Evolutionary conservation across 1,139 yeast genomes (phyloP).

Genomic region (Debaryomyces singareniensis): DNA sequence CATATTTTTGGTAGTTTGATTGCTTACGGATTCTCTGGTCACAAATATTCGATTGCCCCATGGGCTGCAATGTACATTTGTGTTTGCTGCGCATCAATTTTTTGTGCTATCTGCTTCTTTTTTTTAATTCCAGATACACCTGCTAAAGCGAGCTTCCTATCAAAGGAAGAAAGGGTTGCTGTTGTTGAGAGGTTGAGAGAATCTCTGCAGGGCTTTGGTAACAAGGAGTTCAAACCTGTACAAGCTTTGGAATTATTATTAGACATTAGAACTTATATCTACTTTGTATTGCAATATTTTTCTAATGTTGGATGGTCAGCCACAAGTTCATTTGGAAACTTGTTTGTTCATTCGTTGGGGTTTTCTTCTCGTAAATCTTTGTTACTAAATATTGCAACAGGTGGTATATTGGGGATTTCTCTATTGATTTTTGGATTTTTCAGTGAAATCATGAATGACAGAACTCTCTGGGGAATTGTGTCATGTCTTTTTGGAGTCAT

Average conservation of each 20-base stretch:
- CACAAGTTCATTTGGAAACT: conserved; percentile 29
- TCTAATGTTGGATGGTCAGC: conserved; percentile 26
- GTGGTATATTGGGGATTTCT: conserved; percentile 35
- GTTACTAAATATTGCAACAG: conserved; percentile 28
- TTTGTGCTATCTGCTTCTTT: conserved; percentile 13
- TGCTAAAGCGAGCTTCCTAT: conserved; percentile 22
- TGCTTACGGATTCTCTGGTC: conserved; percentile 11
- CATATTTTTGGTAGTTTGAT: conserved; percentile 15
- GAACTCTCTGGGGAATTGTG: conserved; percentile 31
- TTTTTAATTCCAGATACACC: conserved; percentile 21
- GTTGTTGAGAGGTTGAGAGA: conserved; percentile 21
- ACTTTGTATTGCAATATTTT: conserved; percentile 18
- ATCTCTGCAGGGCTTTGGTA: conserved; percentile 47
- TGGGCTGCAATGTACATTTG: conserved; percentile 22
- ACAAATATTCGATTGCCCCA: conserved; percentile 11
- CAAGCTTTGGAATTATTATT: conserved; percentile 49
- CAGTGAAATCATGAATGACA: conserved; percentile 24
- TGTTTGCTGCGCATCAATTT: conserved; percentile 18
- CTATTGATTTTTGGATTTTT: conserved; percentile 31
- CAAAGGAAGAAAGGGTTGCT: conserved; percentile 24
- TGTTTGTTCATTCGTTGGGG: conserved; percentile 38
- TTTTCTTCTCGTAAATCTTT: conserved; percentile 22
- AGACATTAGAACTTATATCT: conserved; percentile 35
- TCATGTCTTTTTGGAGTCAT: conserved; percentile 33
- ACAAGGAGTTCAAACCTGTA: conserved; percentile 42